These are phyloP conservation scores for Poa annua DNA, from an alignment of 176 grass and related monocot species.

Conservation along the genomic window DNA sequence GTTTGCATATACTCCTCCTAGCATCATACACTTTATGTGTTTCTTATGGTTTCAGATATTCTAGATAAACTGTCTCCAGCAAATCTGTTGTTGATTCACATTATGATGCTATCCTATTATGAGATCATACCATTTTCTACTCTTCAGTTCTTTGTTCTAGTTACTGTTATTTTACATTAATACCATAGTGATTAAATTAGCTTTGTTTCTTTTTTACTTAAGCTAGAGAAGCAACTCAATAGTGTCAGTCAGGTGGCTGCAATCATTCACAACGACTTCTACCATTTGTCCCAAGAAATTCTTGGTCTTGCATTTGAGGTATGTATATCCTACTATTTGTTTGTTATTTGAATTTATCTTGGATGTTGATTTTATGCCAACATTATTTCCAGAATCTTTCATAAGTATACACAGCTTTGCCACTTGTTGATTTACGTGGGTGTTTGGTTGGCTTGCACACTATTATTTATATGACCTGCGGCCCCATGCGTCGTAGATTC, in stretches of 20 bases:
- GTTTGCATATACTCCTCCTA: neutral
- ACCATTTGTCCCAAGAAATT: constrained; percentile 88
- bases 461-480: neutral
- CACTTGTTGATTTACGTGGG: constrained; percentile 1
- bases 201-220: constrained; percentile 38
- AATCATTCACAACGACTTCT: constrained; percentile 85
- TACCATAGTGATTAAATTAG: constrained; percentile 31
- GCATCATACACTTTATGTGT: constrained; percentile 5
- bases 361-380: constrained; percentile 30
- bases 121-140: constrained; percentile 19
- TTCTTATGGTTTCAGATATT: constrained; percentile 28
- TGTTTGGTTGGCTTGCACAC: neutral
- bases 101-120: constrained; percentile 20
- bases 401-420: neutral
- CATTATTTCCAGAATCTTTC: constrained; percentile 22
- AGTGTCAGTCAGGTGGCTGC: constrained; percentile 81
- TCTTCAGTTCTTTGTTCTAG: constrained; percentile 32
- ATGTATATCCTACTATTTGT: constrained; percentile 36
- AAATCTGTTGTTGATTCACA: neutral
- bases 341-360: constrained; percentile 30
- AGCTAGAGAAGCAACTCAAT: constrained; percentile 84
- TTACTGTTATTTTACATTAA: constrained; percentile 28
- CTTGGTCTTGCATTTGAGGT: constrained; percentile 97
- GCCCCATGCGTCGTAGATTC: neutral
- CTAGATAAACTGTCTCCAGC: neutral